Base-by-base conservation (phyloP, 1,284 basidiomycete genomes). In the Farysia itapuensis region DNA sequence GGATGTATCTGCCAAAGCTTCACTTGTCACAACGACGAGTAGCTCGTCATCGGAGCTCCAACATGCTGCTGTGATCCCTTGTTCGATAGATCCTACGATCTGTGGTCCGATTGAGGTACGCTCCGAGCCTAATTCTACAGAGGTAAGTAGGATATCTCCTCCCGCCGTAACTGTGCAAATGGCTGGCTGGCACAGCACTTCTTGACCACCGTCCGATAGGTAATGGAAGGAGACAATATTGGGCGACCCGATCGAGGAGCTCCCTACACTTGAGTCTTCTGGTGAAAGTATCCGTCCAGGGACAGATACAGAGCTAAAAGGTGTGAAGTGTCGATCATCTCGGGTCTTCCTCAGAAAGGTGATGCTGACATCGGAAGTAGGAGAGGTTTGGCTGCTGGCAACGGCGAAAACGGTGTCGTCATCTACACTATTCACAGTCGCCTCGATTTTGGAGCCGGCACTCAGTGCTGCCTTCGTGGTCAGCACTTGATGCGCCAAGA, bases 1-100 rank as follows among this genome's bases (percentile, higher is more conserved):
- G 7, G 52, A 56, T 26, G 30, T 22, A 7, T 39, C 24, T 24
- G 51, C 48, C 7, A 46, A n/a, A 6, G 59, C 59, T 9, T 52
- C 53, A 15, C 50, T 50, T 1, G 69, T 70, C 23, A 77, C 41
- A 15, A 96, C 80, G 1, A 85, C 84, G 3, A 97, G 80, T 16
- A 90, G 79, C 26, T 90, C 86, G 43, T 93, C 89, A 74, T 97
- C 93, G 2, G 93, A 90, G 48, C 87, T 87, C 91, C 92, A 97
- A 5, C 83, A 81, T 3, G 89, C 91, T 2, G 87, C 86, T 32
- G 84, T 79, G 40, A 98, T 86, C 0, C 90, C 91, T 20, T 84
- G 82, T 48, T 95, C 90, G 13, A 97, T 84, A 0, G 86, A 86
- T 4, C 94, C 93, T 5, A 77, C 70, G 5, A 75, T 65, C 4